phyloP scores from a whole-genome alignment of 1,284 basidiomycete genomes.

The Fomitiporia mediterranea region DNA sequence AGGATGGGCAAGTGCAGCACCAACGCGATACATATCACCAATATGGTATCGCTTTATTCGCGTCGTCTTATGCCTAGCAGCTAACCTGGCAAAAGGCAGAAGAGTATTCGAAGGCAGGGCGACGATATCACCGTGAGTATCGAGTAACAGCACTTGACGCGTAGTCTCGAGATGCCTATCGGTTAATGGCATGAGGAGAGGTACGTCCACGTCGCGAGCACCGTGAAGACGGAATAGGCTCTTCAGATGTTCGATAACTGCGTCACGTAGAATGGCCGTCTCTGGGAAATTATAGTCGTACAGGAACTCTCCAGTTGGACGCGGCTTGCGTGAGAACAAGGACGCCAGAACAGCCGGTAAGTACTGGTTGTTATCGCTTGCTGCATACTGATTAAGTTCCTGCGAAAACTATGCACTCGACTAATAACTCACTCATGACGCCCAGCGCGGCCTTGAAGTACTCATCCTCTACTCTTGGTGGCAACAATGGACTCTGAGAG shows the following conservation, averaged over 20 bases:
- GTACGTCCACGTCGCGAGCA: conserved; percentile 82
- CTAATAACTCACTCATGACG: conserved; percentile 58
- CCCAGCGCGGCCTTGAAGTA: conserved; percentile 77
- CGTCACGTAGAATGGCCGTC: conserved; percentile 69
- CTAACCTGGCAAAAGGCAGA: conserved; percentile 81
- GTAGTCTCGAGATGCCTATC: conserved; percentile 57
- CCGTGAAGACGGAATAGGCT: conserved; percentile 85
- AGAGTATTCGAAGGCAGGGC: conserved; percentile 75
- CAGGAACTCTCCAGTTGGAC: conserved; percentile 66
- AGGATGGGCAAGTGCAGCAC: conserved; percentile 63
- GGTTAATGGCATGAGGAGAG: conserved; percentile 68
- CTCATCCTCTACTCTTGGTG: conserved; percentile 75
- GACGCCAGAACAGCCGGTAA: conserved; percentile 66
- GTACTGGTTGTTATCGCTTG: conserved; percentile 69
- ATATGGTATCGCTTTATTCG: conserved; percentile 92
- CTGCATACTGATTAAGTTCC: conserved; percentile 31
- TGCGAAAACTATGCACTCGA: neutral
- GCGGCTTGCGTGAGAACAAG: conserved; percentile 65
- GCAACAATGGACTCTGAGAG: conserved; percentile 75
- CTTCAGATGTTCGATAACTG: conserved; percentile 73
- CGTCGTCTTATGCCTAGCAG: conserved; percentile 66
- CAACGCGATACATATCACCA: conserved; percentile 63
- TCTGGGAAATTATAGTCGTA: conserved; percentile 78
- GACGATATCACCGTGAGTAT: conserved; percentile 78
- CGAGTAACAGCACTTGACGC: conserved; percentile 68